Base-by-base conservation (phyloP, 208 protist species). In the Wallacemonas sp. region DNA sequence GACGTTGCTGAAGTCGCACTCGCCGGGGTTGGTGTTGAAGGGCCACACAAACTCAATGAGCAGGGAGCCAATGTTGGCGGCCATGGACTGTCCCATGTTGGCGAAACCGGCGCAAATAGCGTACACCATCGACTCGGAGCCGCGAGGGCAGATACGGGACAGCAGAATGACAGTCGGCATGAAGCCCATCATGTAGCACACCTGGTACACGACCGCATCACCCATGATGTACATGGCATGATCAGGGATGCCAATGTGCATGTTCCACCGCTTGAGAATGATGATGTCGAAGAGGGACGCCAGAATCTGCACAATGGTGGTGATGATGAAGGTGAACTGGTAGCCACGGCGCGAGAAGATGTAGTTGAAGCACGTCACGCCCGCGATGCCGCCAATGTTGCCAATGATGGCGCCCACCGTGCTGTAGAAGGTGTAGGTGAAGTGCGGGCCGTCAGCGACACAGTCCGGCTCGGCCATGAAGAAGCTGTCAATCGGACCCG, bases 1-100 rank as follows among this genome's bases (percentile, higher is more conserved):
- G 16, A 86, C 20, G 59, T 86, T 79, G 33, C 22, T 66, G 64
- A 81, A 90, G 63, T 90, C 70, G 65, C 83, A 89, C n/a, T 67
- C 57, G 28, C 33, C 20, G 16, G 74, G 55, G 32, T 67, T 74
- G n/a, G 59, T 33, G 14, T 31, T 74, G 39, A 87, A 74, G 11
- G 69, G 77, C 72, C 69, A 72, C 20, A 61, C 48, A 5, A 65
- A 64, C 28, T 78, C 72, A 38, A 85, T 83, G 29, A 87, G 41
- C 2, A 81, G 10, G 11, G 69, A 63, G n/a, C 80, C 84, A 48
- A 82, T 72, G 11, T 57, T 64, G 18, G 38, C 50, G 14, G 72
- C 52, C 45, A 87, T 74, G 48, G 72, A 66, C 49, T 81, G 69
- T 23, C 78, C 78, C 42, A 79, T 45, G 63, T 79, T 80, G 36